Evolutionary conservation across 2,329 filamentous ascomycete genomes (phyloP).

Genomic region (Aspergillus fructus): DNA sequence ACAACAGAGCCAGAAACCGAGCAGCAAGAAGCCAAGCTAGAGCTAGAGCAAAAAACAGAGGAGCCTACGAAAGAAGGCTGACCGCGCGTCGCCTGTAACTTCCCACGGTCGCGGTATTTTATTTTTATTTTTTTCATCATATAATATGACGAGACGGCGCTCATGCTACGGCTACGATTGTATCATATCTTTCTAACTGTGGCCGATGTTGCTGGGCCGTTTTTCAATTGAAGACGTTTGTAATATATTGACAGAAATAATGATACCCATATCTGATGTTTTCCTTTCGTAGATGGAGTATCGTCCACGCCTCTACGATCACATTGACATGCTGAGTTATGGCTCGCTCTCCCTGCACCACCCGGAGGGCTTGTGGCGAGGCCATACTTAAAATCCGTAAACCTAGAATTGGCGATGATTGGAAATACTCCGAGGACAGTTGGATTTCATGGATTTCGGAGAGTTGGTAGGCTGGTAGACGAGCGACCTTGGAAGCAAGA

Average conservation of each 20-base stretch:
- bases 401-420: too few relatives aligned
- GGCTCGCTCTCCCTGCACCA: too few relatives aligned
- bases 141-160: conserved; percentile 11
- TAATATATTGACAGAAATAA: conserved; percentile 24
- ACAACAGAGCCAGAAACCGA: conserved; percentile 6
- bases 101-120: neutral
- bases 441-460: too few relatives aligned
- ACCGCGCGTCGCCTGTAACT: neutral
- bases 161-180: conserved; percentile 19
- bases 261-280: conserved; percentile 20
- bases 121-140: neutral
- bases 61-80: conserved; percentile 16
- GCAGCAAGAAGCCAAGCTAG: neutral
- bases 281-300: neutral
- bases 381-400: too few relatives aligned
- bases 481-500: neutral
- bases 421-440: too few relatives aligned
- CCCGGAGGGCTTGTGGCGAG: too few relatives aligned
- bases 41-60: neutral
- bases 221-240: neutral
- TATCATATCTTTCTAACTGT: conserved; percentile 16
- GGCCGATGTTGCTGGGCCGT: conserved; percentile 4
- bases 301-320: too few relatives aligned
- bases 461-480: neutral
- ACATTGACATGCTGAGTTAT: too few relatives aligned